Evolutionary conservation across 1,284 basidiomycete species (phyloP).

Genomic region (Leccinum ambiguum): DNA sequence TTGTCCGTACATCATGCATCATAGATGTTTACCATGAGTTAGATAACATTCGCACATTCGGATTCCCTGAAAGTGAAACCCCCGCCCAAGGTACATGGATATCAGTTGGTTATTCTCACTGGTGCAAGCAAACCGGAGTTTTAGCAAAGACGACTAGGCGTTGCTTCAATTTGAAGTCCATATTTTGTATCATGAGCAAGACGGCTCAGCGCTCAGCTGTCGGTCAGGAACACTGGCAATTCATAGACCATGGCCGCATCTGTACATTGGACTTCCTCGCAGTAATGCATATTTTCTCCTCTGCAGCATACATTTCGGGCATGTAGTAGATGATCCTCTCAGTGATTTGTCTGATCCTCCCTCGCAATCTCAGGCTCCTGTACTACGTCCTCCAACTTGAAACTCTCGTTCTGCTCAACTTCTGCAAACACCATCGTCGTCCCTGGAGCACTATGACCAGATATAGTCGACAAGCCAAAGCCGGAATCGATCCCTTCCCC

Average conservation of each 20-base stretch:
- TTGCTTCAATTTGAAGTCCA: too few relatives aligned
- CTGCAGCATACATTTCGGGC: not conserved
- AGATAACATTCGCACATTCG: not conserved
- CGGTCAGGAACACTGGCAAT: not conserved
- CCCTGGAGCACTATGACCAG: too few relatives aligned
- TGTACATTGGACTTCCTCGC: too few relatives aligned
- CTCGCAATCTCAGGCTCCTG: too few relatives aligned
- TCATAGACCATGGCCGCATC: too few relatives aligned
- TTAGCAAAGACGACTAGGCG: too few relatives aligned
- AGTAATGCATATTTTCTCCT: not conserved
- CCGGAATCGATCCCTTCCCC: not conserved
- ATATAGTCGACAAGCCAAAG: not conserved
- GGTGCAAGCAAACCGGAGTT: too few relatives aligned
- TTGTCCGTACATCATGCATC: conserved; percentile 2
- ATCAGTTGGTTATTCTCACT: too few relatives aligned
- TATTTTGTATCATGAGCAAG: not conserved
- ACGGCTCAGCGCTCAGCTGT: not conserved
- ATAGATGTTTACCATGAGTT: conserved; percentile 15
- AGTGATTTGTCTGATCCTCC: too few relatives aligned
- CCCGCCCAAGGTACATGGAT: not conserved
- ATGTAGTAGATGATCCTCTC: not conserved
- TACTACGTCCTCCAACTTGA: too few relatives aligned
- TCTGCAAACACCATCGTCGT: too few relatives aligned
- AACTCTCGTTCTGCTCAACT: too few relatives aligned
- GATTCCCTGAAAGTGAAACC: not conserved